Percentiles rank a stretch among this genome's conserved stretches.
These are phyloP conservation scores for Begonia loranthoides DNA, from an alignment of 306 rosid genomes.

Conservation along the genomic window DNA sequence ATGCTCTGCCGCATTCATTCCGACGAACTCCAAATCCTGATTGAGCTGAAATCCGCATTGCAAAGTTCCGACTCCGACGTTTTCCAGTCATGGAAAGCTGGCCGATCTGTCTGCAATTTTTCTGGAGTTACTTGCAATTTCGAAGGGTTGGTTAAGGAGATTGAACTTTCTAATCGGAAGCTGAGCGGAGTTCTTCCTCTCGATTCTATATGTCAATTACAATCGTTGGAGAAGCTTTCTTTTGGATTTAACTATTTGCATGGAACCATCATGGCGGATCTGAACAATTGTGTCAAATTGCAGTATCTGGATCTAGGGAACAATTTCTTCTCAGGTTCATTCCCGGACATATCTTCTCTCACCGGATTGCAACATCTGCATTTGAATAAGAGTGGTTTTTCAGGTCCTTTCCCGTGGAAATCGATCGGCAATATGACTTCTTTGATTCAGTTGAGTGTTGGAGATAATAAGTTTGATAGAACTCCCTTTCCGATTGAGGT, in stretches of 20 bases:
- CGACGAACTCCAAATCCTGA: constrained; percentile 35
- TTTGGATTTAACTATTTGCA: constrained; percentile 30
- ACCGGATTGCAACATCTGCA: constrained; percentile 29
- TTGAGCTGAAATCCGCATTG: constrained; percentile 32
- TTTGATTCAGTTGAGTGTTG: constrained; percentile 56
- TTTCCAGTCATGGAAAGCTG: constrained; percentile 41
- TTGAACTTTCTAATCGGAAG: constrained; percentile 31
- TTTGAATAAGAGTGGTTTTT: constrained; percentile 41
- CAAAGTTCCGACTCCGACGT: constrained; percentile 19
- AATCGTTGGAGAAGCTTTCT: constrained; percentile 33
- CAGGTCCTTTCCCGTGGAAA: constrained; percentile 80
- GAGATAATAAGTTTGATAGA: constrained; percentile 40
- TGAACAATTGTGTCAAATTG: constrained; percentile 52
- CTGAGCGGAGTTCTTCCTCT: constrained; percentile 51
- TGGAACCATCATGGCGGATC: constrained; percentile 31
- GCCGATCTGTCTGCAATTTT: constrained; percentile 31
- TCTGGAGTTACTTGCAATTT: constrained; percentile 42
- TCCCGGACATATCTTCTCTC: constrained; percentile 57
- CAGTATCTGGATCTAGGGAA: constrained; percentile 48
- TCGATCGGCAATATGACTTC: constrained; percentile 46
- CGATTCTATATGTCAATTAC: constrained; percentile 45
- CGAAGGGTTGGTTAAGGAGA: constrained; percentile 38
- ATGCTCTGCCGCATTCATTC: constrained; percentile 9
- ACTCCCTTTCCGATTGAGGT: constrained; percentile 43
- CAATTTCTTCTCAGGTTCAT: constrained; percentile 42